Evolutionary conservation across 495 filamentous ascomycete genomes (phyloP), one percentile per base, ranked within the genome.

Genomic region (Rhypophila decipiens): DNA sequence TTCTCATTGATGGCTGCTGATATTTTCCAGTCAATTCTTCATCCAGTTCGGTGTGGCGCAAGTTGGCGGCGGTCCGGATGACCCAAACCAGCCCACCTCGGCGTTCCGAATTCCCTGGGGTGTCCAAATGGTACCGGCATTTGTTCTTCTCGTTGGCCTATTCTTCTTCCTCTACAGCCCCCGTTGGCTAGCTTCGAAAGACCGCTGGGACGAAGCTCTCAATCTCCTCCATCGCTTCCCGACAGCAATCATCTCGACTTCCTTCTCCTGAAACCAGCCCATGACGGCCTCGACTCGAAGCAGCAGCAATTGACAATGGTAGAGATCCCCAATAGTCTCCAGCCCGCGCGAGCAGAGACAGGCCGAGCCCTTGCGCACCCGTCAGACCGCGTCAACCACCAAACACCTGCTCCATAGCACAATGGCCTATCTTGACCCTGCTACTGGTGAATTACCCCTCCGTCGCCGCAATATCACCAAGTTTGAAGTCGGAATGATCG

Each of bases 41-140:
- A 81, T 88, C 59, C 81, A 86, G 60, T 88, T 87, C 49, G 83
- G 82, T 15, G 71, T 78, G 24, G 80, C 82, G 18, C 77, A 76
- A 50, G 55, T 52, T 24, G 72, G 76, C 53, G 75, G 74, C 12
- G 82, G 75, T 41, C 68, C 77, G 8, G 67, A 72, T 18, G 71
- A 81, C 55, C 76, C 76, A 4, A 65, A 75, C 42, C 74, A 84
- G 42, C 74, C 73, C 22, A 69, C 70, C 2, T 65, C 77, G 1
- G 77, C 82, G 5, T 87, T 86, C 69, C 78, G 84, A n/a, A 80
- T 89, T 46, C 83, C 84, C 24, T 87, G 84, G 83, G 83, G 70
- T 21, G 60, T 88, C 17, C 86, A 91, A 62, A 83, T 84, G 52
- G 58, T 88, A 5, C 85, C 86, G 4, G 85, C 78, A 5, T 57